Conservation (phyloP, 371 early-diverging fungal genomes). For the Entomophthora muscae region DNA sequence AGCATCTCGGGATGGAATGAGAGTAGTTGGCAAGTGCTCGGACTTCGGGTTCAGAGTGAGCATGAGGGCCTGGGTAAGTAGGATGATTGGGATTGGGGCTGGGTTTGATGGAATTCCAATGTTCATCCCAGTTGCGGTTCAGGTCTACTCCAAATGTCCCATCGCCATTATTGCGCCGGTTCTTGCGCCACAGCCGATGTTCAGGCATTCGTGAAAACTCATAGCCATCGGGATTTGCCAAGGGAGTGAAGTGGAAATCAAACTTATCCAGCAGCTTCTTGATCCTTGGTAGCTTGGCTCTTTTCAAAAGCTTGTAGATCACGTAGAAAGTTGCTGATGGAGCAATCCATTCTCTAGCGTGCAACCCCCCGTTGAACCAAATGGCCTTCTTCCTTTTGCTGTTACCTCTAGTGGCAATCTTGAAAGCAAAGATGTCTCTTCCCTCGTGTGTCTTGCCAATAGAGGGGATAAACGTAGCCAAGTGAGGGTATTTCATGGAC, state of each 20-base stretch:
- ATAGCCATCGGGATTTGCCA: conserved; percentile 43
- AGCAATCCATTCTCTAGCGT: conserved; percentile 10
- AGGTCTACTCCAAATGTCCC: conserved; percentile 21
- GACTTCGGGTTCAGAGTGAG: conserved; percentile 33
- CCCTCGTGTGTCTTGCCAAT: conserved; percentile 7
- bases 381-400: conserved; percentile 1
- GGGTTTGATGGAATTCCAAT: conserved; percentile 28
- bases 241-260: conserved; percentile 29
- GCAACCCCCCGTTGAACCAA: not conserved
- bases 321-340: not conserved
- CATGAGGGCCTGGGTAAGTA: conserved; percentile 30
- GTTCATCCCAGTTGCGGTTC: conserved; percentile 31
- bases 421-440: conserved; percentile 6
- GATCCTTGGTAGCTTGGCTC: not conserved
- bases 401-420: not conserved
- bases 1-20: conserved; percentile 19
- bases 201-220: conserved; percentile 21
- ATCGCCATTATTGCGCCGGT: conserved; percentile 17
- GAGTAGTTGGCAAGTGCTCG: conserved; percentile 25
- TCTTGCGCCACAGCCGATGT: conserved; percentile 40
- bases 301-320: not conserved
- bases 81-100: conserved; percentile 25
- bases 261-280: conserved; percentile 15
- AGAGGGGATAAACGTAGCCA: conserved; percentile 5
- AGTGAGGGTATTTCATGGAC: not conserved